Evolutionary conservation across 2,329 filamentous ascomycete genomes (phyloP), one percentile per base, ranked within the genome.

Genomic region (Didymella glomerata): DNA sequence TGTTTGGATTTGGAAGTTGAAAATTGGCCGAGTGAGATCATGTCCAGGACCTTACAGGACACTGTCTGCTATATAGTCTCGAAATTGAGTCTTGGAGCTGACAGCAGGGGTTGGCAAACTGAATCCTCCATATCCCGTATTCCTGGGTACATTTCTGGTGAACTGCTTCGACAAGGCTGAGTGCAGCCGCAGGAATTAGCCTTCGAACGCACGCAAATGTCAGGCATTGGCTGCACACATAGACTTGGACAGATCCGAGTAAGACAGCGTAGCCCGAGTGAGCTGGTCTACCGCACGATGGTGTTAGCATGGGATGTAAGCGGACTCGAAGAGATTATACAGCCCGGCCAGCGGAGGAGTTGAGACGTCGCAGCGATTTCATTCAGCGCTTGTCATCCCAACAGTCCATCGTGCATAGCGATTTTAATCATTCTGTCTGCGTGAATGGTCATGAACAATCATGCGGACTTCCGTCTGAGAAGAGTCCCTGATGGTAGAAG

Each of bases 241-340:
- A 4, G 10, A 20, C 18, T 40, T 8, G 8, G 9, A 20, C 3
- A 2, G 7, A 36, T 18, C 7, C 20, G 20, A 18, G 28, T 38
- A n/a, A 22, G 20, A 52, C 49, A 25, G 20, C n/a, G 20, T 34
- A 25, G 32, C 28, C 14, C 18, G 6, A 44, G 20, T 8, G 32
- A 45, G 4, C 27, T 25, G 27, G 28, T 24, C 28, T 42, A 32
- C 14, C 16, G n/a, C 34, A 13, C 16, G 25, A 16, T 20, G 40
- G 38, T 20, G 40, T 45, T 25, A 36, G 40, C 30, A 52, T 27
- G 14, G 49, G 20, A 25, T 27, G 27, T 44, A 51, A 51, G 48
- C 40, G 41, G 10, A 8, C 16, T 2, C 44, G 28, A 34, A 24
- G 28, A 36, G 5, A 13, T 27, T 25, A 41, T 45, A 28, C 30